Conservation (phyloP, 768 basidiomycete species). For the Thelephora aurantiotincta region DNA sequence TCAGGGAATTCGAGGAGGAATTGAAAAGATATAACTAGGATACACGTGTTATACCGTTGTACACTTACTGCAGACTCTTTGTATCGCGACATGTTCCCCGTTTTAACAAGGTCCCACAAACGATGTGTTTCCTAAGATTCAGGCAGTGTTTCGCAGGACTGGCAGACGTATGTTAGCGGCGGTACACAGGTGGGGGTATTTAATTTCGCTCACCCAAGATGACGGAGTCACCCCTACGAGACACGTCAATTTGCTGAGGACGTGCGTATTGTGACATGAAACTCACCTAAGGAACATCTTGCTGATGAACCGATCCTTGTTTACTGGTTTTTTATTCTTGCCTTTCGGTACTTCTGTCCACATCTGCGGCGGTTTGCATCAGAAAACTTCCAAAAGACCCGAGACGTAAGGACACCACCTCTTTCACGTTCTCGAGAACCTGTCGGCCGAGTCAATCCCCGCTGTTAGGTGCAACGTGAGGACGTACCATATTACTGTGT, state of each 20-base stretch:
- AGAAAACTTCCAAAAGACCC: neutral
- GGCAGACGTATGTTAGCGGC: conserved; percentile 17
- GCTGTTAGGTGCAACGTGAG: neutral
- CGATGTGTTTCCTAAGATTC: neutral
- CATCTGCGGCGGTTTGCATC: conserved; percentile 44
- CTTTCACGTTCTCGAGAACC: conserved; percentile 97
- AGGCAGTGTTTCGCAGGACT: conserved; percentile 47
- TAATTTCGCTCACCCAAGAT: conserved; percentile 65
- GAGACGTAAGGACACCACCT: conserved; percentile 32
- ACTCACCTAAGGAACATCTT: conserved; percentile 93
- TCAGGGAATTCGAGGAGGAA: conserved; percentile 29
- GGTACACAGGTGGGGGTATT: conserved; percentile 5
- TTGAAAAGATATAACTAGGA: neutral
- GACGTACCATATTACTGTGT: conserved; percentile 92
- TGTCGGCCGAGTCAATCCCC: conserved; percentile 16
- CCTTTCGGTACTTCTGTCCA: conserved; percentile 98
- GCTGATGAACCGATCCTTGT: conserved; percentile 98
- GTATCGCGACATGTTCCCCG: too few species aligned
- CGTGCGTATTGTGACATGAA: neutral
- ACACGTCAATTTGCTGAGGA: neutral
- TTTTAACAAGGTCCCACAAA: too few species aligned
- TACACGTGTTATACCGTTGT: neutral
- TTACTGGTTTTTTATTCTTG: conserved; percentile 96
- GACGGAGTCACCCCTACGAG: conserved; percentile 82
- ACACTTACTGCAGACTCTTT: too few species aligned